Base-by-base conservation (phyloP, 495 filamentous ascomycete genomes). In the Aspergillus funiculosus region DNA sequence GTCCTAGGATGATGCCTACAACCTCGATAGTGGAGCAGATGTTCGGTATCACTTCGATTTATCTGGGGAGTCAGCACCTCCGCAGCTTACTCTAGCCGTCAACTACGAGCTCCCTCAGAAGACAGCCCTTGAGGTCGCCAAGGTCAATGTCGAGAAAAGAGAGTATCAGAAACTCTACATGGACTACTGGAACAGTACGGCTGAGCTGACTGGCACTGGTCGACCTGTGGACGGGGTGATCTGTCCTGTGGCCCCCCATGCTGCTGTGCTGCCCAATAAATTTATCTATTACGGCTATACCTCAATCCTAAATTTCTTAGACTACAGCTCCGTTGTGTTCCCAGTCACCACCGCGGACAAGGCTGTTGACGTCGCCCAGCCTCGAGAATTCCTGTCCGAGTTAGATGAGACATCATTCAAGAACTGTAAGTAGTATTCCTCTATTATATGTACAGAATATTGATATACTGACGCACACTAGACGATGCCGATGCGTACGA, bases 121-220 rank as follows among this genome's bases (percentile, higher is more conserved):
- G 34, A 69, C 52, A 22, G 76, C 75, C 0, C 63, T 52, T 5
- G 63, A 74, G 9, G 73, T 84, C 34, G 67, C 77, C 7, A 69
- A 58, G 15, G 48, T 70, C 13, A 85, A 84, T 43, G 61, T 85
- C 8, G 53, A 60, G n/a, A 77, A 79, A 48, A 70, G 81, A 7
- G 64, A 77, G 32, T 73, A 74, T 40, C 76, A 80, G 58, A 82
- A 81, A 53, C 68, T 73, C 32, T 84, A 85, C 50, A 72, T 81
- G 72, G 79, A 82, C 24, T 85, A 83, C 61, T 86, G 82, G 82
- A 80, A 83, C 51, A 74, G 61, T 31, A 86, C 81, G 0, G 62
- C 60, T 1, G 51, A 66, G 15, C 25, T 65, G 11, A 83, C 78
- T 1, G 67, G 69, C 7, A 83, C 76, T 1, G 79, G 78, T 9